A percentile compares a stretch with the other conserved stretches of the same genome.
phyloP scores from a whole-genome alignment of 257 asterid genomes.

The Cinchona pubescens region DNA sequence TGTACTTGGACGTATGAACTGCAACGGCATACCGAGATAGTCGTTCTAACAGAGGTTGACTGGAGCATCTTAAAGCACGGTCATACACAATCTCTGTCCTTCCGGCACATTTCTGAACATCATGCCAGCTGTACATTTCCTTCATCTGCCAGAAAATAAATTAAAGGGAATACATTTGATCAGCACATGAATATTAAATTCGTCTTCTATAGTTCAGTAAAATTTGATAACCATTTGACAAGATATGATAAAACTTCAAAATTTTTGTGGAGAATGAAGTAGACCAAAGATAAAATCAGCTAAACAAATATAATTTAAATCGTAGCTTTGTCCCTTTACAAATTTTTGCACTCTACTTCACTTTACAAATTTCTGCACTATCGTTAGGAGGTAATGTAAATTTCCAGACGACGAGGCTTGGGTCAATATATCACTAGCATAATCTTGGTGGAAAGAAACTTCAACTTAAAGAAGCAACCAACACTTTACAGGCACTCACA shows the following conservation, averaged over 20 bases:
- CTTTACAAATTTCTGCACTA: background rate
- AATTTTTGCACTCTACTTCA: background rate
- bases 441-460: background rate
- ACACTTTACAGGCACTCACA: conserved; percentile 42
- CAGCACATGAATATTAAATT: background rate
- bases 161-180: conserved; percentile 1
- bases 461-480: background rate
- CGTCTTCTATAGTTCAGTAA: background rate
- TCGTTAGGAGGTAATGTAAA: background rate
- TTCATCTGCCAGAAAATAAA: conserved; percentile 57
- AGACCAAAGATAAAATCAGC: background rate
- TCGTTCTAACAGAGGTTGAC: conserved; percentile 69
- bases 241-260: background rate
- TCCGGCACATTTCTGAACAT: conserved; percentile 83
- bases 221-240: background rate
- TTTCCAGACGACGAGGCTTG: background rate
- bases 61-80: conserved; percentile 71
- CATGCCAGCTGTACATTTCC: conserved; percentile 93
- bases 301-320: background rate
- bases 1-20: background rate
- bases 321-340: background rate
- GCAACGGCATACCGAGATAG: conserved; percentile 58
- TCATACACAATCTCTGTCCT: conserved; percentile 89
- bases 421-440: background rate
- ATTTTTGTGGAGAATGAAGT: background rate